phyloP scores from a whole-genome alignment of 352 stramenopile genomes.

The Peronospora belbahrii region DNA sequence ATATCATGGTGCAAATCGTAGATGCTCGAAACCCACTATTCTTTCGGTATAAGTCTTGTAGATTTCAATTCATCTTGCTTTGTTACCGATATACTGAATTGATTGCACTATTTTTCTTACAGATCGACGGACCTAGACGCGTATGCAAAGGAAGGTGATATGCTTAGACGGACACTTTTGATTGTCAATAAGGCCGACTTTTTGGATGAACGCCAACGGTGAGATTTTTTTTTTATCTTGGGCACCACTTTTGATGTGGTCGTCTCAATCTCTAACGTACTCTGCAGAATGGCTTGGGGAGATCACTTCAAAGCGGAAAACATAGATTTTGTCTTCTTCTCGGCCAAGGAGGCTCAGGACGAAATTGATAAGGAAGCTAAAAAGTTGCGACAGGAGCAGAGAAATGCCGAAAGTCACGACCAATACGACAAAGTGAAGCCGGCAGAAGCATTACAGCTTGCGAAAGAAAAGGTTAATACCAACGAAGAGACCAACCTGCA shows the following conservation, averaged over 20 bases:
- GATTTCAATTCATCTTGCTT: background rate
- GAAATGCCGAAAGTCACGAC: slow-evolving; percentile 29
- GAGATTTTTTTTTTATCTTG: background rate
- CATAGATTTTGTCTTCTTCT: slow-evolving; percentile 97
- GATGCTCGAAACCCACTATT: slow-evolving; percentile 98
- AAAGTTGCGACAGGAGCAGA: slow-evolving; percentile 35
- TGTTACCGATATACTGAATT: slow-evolving; percentile 1
- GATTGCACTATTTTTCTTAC: slow-evolving; percentile 4
- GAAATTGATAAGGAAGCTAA: slow-evolving; percentile 82
- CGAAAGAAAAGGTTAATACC: background rate
- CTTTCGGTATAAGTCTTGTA: slow-evolving; percentile 65
- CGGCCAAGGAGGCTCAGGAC: slow-evolving; percentile 91
- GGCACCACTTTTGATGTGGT: background rate
- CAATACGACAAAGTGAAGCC: slow-evolving; percentile 30
- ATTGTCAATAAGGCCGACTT: slow-evolving; percentile 99
- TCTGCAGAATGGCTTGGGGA: slow-evolving; percentile 80
- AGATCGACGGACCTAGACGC: slow-evolving; percentile 91
- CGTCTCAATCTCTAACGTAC: background rate
- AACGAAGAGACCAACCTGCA: slow-evolving; percentile 27
- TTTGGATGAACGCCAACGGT: slow-evolving; percentile 88
- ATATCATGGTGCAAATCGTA: slow-evolving; percentile 97
- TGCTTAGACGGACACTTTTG: slow-evolving; percentile 88
- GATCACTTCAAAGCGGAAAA: slow-evolving; percentile 90
- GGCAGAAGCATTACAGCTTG: slow-evolving; percentile 5
- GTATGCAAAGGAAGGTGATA: slow-evolving; percentile 92